Evolutionary conservation across 2,329 filamentous ascomycete genomes (phyloP).

Genomic region (Ophiocordyceps camponoti-leonardi): DNA sequence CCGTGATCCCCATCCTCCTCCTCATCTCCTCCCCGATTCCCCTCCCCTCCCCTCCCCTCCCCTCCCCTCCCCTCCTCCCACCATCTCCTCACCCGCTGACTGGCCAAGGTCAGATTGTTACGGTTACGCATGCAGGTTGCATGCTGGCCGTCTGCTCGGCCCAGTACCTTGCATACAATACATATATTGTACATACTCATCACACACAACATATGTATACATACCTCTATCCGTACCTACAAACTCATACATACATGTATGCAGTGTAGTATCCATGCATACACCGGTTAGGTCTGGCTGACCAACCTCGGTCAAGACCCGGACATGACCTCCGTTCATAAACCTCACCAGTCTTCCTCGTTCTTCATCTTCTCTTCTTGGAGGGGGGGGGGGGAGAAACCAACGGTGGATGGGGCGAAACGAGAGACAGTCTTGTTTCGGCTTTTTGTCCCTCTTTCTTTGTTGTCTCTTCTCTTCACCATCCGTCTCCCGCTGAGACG

Average conservation of each 20-base stretch:
- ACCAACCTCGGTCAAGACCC: not conserved
- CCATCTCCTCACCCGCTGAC: not conserved
- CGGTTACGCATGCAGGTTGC: not conserved
- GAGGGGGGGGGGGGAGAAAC: too few species aligned
- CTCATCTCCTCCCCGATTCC: not conserved
- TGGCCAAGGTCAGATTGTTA: not conserved
- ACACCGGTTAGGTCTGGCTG: not conserved
- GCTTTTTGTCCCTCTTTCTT: too few species aligned
- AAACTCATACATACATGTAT: not conserved
- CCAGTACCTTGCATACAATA: not conserved
- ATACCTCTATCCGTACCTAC: too few species aligned
- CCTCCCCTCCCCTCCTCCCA: not conserved
- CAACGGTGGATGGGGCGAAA: not conserved
- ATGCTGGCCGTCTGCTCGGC: not conserved
- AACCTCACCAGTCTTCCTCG: too few species aligned
- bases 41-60: not conserved
- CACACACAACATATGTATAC: too few species aligned
- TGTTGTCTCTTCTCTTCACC: not conserved
- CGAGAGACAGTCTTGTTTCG: not conserved
- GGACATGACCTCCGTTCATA: not conserved
- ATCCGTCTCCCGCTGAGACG: not conserved
- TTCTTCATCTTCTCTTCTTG: too few species aligned
- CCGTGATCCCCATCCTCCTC: too few species aligned
- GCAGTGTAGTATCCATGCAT: not conserved
- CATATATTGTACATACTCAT: too few species aligned